Evolutionary conservation across 345 rosid species (phyloP), one percentile per base, ranked within the genome.

Genomic region (Punica granatum): DNA sequence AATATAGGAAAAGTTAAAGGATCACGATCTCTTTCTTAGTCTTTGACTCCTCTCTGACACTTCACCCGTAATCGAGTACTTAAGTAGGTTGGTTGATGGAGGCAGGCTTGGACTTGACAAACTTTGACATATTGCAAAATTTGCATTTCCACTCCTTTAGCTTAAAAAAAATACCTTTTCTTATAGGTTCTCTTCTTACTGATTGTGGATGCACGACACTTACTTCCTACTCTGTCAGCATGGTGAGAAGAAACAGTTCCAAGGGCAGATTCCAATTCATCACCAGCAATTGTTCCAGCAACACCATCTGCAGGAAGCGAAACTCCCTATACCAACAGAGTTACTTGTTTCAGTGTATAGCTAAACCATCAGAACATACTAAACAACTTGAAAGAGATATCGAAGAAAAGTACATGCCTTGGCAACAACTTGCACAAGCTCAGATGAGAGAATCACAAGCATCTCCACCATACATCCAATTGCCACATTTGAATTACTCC

Each of bases 371-470:
- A 56, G 13, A 11, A 26, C 61, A 56, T 10, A 30, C 18, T 12
- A 9, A 28, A 56, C 33, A 56, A 0, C 61, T 26, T 18, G 25
- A 56, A 30, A 15, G 16, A 56, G 3, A 8, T 13, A 26, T 26
- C 11, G 25, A 16, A 56, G 25, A 26, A 56, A 26, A 10, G 10
- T 28, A 66, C 73, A 73, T 78, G 87, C 98, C 90, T 82, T 85
- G 0, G 92, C 92, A 79, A 90, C 79, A 49, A 90, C 84, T 87
- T 90, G 93, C 78, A 84, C 98, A 73, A 92, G 84, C 74, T 90
- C 86, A 53, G 71, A 68, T 1, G 97, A 75, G 26, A 76, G 80
- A 67, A 92, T 83, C 64, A 90, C 86, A 70, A 90, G 90, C 1
- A 96, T 86, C 65, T 87, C 86, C 51, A 92, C 72, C 67, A 85